phyloP scores from a whole-genome alignment of 2,329 filamentous ascomycete genomes.

The Hypoxylon rubiginosum region DNA sequence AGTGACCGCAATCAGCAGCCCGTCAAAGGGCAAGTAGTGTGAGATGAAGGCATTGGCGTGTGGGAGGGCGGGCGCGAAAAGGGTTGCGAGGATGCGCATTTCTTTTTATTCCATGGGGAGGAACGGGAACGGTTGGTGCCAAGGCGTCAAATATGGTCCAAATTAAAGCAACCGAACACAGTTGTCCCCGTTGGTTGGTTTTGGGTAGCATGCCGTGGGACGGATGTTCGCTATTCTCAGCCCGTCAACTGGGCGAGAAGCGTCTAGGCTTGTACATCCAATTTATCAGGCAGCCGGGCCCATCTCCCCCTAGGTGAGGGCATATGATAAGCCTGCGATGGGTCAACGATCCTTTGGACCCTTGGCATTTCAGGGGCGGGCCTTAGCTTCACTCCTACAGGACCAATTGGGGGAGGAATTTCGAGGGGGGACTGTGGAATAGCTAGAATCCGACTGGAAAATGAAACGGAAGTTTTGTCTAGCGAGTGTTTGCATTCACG shows the following conservation, averaged over 20 bases:
- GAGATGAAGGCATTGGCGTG: slow-evolving; percentile 15
- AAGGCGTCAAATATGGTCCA: slow-evolving; percentile 20
- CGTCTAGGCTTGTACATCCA: slow-evolving; percentile 23
- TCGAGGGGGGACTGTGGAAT: background rate
- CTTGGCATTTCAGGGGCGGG: slow-evolving; percentile 36
- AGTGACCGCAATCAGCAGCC: slow-evolving; percentile 23
- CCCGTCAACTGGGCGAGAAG: slow-evolving; percentile 10
- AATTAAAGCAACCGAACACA: slow-evolving; percentile 26
- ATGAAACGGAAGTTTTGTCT: slow-evolving; percentile 9
- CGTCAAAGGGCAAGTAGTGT: slow-evolving; percentile 20
- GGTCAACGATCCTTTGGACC: slow-evolving; percentile 16
- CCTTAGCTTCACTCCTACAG: slow-evolving; percentile 22
- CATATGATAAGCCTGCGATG: slow-evolving; percentile 15
- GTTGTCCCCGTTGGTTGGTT: slow-evolving; percentile 8
- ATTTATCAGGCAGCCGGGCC: slow-evolving; percentile 18
- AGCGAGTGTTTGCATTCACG: slow-evolving; percentile 9
- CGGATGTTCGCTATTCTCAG: slow-evolving; percentile 25
- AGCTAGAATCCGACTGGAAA: background rate
- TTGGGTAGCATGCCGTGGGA: slow-evolving; percentile 15
- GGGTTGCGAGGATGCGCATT: slow-evolving; percentile 6
- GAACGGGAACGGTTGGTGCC: slow-evolving; percentile 6
- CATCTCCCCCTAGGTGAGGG: slow-evolving; percentile 23
- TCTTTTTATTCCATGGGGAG: slow-evolving; percentile 14
- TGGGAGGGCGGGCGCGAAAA: slow-evolving; percentile 8
- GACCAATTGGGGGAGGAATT: background rate